phyloP scores from a whole-genome alignment of 129 eudicot species.

The Tanacetum coccineum region DNA sequence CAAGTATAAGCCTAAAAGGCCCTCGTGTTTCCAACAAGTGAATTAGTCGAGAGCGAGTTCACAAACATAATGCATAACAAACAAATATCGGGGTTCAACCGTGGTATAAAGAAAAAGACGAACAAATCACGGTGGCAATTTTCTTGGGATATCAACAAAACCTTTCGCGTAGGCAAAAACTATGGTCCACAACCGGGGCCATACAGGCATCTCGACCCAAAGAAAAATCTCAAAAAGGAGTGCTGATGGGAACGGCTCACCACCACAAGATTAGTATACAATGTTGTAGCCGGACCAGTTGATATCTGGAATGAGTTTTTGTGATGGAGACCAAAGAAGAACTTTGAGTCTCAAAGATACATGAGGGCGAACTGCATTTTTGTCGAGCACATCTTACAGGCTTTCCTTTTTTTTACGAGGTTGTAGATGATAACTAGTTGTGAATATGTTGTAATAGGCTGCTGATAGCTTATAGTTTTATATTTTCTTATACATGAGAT shows the following conservation, averaged over 20 bases:
- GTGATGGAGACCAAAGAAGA: constrained; percentile 60
- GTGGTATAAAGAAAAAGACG: constrained; percentile 46
- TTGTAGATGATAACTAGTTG: constrained; percentile 23
- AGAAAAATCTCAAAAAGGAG: constrained; percentile 70
- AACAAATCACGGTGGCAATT: constrained; percentile 51
- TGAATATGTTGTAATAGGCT: constrained; percentile 29
- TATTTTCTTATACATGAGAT: not conserved
- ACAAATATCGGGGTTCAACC: constrained; percentile 57
- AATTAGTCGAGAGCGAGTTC: constrained; percentile 58
- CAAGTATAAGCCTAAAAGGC: no score
- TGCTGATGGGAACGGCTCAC: constrained; percentile 83
- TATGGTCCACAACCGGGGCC: constrained; percentile 99
- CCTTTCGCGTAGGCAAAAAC: constrained; percentile 69
- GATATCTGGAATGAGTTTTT: constrained; percentile 93
- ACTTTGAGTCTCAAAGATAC: constrained; percentile 42
- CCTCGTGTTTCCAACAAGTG: no score
- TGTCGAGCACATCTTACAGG: no score
- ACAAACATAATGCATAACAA: constrained; percentile 79
- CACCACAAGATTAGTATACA: constrained; percentile 97
- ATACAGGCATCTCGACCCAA: constrained; percentile 73
- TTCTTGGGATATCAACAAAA: constrained; percentile 83
- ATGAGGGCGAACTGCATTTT: constrained; percentile 12
- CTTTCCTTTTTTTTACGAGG: constrained; percentile 7
- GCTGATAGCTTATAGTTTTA: constrained; percentile 9
- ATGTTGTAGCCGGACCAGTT: constrained; percentile 99